Percentiles rank a stretch among this genome's conserved stretches.
Conservation (phyloP, 2,329 filamentous ascomycete genomes). For the Scedosporium boydii region DNA sequence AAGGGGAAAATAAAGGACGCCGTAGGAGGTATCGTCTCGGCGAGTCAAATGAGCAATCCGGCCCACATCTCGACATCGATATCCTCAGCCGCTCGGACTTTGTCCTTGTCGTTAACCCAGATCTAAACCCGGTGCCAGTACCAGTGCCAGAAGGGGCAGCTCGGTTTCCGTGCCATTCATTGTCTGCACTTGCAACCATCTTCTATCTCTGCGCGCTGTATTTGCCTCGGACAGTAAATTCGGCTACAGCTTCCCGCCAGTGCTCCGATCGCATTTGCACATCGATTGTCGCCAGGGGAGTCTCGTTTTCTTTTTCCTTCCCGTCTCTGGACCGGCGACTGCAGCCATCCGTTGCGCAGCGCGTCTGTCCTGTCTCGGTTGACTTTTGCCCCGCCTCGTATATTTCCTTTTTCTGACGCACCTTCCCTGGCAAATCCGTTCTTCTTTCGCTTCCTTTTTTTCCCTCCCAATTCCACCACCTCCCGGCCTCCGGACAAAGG, state of each 20-base stretch:
- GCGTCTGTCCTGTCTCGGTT: background rate
- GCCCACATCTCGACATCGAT: background rate
- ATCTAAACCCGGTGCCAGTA: no score
- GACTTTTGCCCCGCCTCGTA: background rate
- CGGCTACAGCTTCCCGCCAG: background rate
- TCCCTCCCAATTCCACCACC: background rate
- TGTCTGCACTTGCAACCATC: background rate
- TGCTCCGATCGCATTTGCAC: background rate
- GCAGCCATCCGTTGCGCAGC: background rate
- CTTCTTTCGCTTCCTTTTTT: conserved; percentile 6
- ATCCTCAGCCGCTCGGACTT: background rate
- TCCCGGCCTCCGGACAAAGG: background rate
- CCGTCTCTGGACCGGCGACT: background rate
- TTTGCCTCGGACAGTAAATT: background rate
- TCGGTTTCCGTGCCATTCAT: background rate
- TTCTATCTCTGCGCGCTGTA: background rate
- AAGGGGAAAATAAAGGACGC: no score
- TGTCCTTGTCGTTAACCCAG: background rate
- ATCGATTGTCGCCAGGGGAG: background rate
- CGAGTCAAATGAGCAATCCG: background rate
- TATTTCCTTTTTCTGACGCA: conserved; percentile 2
- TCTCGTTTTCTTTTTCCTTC: background rate
- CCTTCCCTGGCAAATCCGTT: background rate
- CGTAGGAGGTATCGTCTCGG: no score
- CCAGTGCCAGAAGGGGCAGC: background rate